Percentiles rank a stretch among this genome's conserved stretches.
Evolutionary conservation across 441 rosid species (phyloP).

Genomic region (Pelargonium myrrhifolium): DNA sequence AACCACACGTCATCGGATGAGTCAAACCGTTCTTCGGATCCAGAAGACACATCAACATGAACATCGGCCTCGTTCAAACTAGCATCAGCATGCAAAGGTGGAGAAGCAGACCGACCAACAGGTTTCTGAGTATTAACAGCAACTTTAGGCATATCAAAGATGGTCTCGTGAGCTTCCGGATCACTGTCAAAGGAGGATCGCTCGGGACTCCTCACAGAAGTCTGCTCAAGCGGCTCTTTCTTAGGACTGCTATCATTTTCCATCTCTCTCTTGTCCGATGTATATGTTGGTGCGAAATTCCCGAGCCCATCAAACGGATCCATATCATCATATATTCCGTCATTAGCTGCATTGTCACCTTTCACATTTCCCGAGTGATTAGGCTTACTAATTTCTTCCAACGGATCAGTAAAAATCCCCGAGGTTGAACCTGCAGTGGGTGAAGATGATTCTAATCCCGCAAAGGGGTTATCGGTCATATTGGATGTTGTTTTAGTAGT

Average conservation of each 20-base stretch:
- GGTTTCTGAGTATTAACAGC: conserved; percentile 32
- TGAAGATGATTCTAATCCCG: conserved; percentile 48
- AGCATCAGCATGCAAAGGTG: conserved; percentile 29
- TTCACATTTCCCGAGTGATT: conserved; percentile 42
- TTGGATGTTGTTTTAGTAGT: conserved; percentile 38
- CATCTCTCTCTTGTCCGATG: conserved; percentile 22
- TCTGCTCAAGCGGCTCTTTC: not conserved
- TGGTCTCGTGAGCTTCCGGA: conserved; percentile 9
- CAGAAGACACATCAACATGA: conserved; percentile 30
- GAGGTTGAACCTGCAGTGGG: conserved; percentile 26
- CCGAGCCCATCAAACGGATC: conserved; percentile 58
- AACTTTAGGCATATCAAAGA: conserved; percentile 39
- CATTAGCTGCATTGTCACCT: conserved; percentile 34
- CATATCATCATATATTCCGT: conserved; percentile 49
- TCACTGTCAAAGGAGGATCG: conserved; percentile 10
- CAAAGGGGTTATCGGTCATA: conserved; percentile 63
- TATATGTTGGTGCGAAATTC: conserved; percentile 40
- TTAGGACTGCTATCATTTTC: not conserved
- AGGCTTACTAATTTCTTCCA: conserved; percentile 50
- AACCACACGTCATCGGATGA: conserved; percentile 76
- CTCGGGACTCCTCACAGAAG: not conserved
- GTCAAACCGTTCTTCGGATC: conserved; percentile 42
- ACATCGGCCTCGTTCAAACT: conserved; percentile 34
- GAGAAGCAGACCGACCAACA: conserved; percentile 34
- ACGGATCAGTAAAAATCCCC: conserved; percentile 43